Evolutionary conservation across 2,329 filamentous ascomycete species (phyloP).

Genomic region (Dactylellina drechsleri): DNA sequence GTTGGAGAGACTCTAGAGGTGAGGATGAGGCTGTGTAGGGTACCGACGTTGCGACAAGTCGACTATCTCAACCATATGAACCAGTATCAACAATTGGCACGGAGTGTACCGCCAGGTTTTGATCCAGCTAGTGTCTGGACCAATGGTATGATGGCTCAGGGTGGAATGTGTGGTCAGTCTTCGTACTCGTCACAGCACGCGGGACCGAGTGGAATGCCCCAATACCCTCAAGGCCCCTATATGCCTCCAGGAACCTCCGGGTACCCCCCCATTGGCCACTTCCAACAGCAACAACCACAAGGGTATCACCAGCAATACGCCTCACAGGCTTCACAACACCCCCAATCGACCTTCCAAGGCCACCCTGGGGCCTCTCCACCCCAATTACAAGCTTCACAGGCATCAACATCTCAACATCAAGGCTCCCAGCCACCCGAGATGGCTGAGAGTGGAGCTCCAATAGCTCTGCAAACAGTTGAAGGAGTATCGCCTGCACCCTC

Average conservation of each 20-base stretch:
- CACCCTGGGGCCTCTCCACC: constrained; percentile 3
- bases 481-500: constrained; percentile 21
- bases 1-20: constrained; percentile 91
- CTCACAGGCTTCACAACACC: constrained; percentile 20
- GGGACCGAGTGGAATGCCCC: constrained; percentile 24
- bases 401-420: constrained; percentile 12
- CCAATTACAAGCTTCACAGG: constrained; percentile 28
- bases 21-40: constrained; percentile 83
- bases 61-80: constrained; percentile 58
- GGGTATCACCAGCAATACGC: constrained; percentile 26
- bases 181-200: constrained; percentile 31
- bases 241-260: constrained; percentile 26
- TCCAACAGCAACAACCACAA: constrained; percentile 27
- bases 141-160: constrained; percentile 42
- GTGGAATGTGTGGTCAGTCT: constrained; percentile 27
- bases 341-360: constrained; percentile 27
- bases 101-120: constrained; percentile 43
- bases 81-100: constrained; percentile 39
- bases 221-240: constrained; percentile 32
- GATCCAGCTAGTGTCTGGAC: constrained; percentile 50
- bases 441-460: constrained; percentile 18
- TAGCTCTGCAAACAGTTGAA: constrained; percentile 12
- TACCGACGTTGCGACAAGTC: constrained; percentile 69
- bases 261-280: constrained; percentile 29
- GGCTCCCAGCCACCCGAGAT: background rate